Evolutionary conservation across 768 basidiomycete species (phyloP).

Genomic region (Paxillus rubicundulus): DNA sequence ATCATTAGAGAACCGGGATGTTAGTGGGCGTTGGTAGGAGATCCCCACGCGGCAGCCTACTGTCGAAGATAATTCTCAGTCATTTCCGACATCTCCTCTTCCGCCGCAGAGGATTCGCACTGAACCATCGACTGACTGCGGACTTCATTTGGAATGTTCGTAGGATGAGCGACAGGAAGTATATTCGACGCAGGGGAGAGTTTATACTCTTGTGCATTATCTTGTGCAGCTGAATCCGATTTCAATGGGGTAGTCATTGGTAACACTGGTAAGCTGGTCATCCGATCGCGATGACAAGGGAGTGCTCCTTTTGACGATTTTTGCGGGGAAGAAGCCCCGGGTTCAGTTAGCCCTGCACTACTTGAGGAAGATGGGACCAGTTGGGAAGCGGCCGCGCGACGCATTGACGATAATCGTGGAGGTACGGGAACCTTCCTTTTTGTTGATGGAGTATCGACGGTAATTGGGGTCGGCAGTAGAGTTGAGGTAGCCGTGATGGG

Average conservation of each 20-base stretch:
- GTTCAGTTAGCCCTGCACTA: neutral
- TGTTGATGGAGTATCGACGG: neutral
- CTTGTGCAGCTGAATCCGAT: neutral
- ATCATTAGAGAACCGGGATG: neutral
- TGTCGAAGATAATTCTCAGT: slow-evolving; percentile 27
- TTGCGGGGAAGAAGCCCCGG: neutral
- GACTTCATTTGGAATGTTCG: neutral
- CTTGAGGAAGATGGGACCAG: neutral
- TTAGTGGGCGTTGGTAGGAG: slow-evolving; percentile 1
- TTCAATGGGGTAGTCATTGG: neutral
- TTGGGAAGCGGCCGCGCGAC: slow-evolving; percentile 6
- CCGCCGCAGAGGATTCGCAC: slow-evolving; percentile 7
- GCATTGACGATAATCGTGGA: slow-evolving; percentile 13
- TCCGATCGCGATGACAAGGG: neutral
- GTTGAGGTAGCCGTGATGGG: neutral
- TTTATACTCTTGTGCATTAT: neutral
- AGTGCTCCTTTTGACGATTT: neutral
- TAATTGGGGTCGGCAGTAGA: neutral
- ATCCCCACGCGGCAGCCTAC: slow-evolving; percentile 16
- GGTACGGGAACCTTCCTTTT: slow-evolving; percentile 20
- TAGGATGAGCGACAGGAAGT: neutral
- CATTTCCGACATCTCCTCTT: slow-evolving; percentile 29
- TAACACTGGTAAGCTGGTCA: neutral
- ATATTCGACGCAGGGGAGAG: neutral
- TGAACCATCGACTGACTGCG: neutral